Evolutionary conservation across 1,284 basidiomycete species (phyloP).

Genomic region (Malassezia nana): DNA sequence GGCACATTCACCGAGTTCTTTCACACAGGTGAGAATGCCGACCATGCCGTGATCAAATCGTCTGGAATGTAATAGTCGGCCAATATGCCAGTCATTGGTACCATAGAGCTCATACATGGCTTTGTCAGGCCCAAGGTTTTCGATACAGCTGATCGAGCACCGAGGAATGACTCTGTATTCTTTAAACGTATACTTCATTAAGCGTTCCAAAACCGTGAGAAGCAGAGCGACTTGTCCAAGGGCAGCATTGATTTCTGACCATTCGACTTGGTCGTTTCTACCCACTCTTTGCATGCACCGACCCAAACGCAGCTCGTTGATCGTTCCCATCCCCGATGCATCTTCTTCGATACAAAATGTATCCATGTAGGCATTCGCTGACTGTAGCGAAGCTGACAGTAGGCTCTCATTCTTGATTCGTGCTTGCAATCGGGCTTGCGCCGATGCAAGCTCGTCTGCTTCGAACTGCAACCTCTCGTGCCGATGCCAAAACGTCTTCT

Average conservation of each 20-base stretch:
- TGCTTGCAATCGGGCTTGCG: constrained; percentile 63
- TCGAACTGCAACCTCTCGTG: constrained; percentile 64
- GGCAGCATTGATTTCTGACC: constrained; percentile 97
- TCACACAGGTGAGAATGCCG: constrained; percentile 83
- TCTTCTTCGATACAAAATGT: constrained; percentile 96
- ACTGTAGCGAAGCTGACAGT: constrained; percentile 72
- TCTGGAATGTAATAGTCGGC: constrained; percentile 78
- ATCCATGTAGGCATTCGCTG: constrained; percentile 95
- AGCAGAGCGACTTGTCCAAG: constrained; percentile 93
- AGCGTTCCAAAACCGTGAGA: constrained; percentile 63
- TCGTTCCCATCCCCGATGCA: constrained; percentile 69
- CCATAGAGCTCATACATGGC: constrained; percentile 31
- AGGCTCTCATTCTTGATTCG: constrained; percentile 36
- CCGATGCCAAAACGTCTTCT: constrained; percentile 75
- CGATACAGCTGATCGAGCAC: constrained; percentile 29
- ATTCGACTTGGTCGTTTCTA: constrained; percentile 60
- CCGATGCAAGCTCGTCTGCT: constrained; percentile 60
- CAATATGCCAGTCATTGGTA: constrained; percentile 60
- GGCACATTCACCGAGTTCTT: constrained; percentile 77
- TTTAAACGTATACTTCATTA: constrained; percentile 20
- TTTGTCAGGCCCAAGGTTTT: constrained; percentile 20
- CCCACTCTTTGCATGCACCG: constrained; percentile 66
- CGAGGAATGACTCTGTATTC: constrained; percentile 29
- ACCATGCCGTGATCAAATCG: constrained; percentile 94
- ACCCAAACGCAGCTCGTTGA: constrained; percentile 86